Conservation (phyloP, 345 rosid species). For the Bruguiera parviflora region DNA sequence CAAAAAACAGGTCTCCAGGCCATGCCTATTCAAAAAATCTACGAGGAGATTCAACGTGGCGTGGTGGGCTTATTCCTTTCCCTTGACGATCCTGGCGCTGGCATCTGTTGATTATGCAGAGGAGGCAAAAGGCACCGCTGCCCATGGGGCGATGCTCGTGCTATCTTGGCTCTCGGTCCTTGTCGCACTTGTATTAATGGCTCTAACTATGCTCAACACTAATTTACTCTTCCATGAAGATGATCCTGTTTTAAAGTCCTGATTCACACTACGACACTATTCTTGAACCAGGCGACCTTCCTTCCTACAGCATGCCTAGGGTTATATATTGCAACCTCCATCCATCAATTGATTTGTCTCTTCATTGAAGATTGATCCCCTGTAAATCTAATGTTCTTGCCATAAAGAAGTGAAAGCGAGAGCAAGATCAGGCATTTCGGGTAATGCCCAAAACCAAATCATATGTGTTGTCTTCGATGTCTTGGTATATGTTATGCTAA, state of each 20-base stretch:
- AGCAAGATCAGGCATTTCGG: no score
- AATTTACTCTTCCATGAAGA: conserved; percentile 8
- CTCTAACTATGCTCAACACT: conserved; percentile 10
- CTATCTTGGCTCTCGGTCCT: conserved; percentile 19
- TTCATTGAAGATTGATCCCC: no score
- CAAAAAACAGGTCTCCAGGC: conserved; percentile 18
- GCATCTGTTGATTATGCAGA: conserved; percentile 27
- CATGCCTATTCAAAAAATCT: conserved; percentile 22
- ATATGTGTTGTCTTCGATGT: no score
- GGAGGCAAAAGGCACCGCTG: conserved; percentile 18
- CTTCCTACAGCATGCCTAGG: background rate
- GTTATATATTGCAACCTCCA: background rate
- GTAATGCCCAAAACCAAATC: no score
- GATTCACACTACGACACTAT: background rate
- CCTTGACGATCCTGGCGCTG: conserved; percentile 19
- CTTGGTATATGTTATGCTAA: no score
- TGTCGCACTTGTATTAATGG: conserved; percentile 9
- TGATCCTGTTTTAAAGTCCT: conserved; percentile 7
- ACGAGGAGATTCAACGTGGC: conserved; percentile 25
- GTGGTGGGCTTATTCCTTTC: conserved; percentile 33
- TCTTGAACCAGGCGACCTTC: background rate
- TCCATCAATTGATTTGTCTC: no score
- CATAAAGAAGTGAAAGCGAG: no score
- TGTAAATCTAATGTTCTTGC: no score
- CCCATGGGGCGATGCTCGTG: conserved; percentile 16